Evolutionary conservation across 306 rosid genomes (phyloP).

Genomic region (Vachellia collinsii): DNA sequence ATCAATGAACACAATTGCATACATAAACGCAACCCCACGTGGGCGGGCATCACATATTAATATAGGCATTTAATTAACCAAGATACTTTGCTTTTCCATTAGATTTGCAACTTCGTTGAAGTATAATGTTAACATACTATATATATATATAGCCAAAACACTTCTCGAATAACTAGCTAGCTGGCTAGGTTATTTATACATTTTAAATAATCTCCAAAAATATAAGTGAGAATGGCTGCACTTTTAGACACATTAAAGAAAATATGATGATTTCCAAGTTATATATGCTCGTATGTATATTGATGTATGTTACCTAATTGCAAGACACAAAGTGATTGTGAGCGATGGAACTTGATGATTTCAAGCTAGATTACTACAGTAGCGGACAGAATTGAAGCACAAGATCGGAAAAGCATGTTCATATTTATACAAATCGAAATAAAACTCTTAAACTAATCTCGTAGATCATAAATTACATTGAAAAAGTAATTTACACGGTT

Average conservation of each 20-base stretch:
- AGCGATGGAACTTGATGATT: neutral
- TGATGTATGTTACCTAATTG: neutral
- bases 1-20: neutral
- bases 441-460: no score
- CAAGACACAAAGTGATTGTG: neutral
- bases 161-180: neutral
- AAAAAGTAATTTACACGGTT: no score
- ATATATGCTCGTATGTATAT: neutral
- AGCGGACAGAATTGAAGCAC: neutral
- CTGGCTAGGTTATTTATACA: neutral
- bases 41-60: neutral
- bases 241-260: neutral
- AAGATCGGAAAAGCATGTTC: neutral
- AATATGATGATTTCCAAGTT: neutral
- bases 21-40: neutral
- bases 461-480: no score
- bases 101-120: neutral
- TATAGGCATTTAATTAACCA: neutral
- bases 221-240: conserved; percentile 8
- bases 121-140: neutral
- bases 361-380: neutral
- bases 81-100: neutral
- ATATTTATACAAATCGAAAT: no score
- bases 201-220: neutral
- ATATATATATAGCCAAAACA: neutral